A percentile compares a stretch with the other conserved stretches of the same genome.
Evolutionary conservation across 768 basidiomycete genomes (phyloP).

Genomic region (Rhodotorula paludigena): DNA sequence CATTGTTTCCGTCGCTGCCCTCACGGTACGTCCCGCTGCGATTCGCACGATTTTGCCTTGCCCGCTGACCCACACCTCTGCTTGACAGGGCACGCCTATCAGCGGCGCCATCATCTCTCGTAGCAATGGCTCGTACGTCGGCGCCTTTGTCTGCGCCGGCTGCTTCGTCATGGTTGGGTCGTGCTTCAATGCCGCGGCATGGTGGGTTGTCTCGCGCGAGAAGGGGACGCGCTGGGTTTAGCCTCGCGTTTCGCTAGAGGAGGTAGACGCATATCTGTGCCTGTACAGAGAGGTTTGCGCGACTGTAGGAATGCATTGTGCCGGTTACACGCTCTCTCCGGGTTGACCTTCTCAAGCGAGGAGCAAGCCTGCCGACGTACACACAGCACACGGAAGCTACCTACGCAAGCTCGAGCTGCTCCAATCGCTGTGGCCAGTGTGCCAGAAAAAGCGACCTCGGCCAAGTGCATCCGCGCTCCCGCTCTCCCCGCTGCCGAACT

Average conservation of each 20-base stretch:
- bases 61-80: neutral
- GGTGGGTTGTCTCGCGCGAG: slow-evolving; percentile 22
- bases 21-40: slow-evolving; percentile 25
- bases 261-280: neutral
- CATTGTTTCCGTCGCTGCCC: slow-evolving; percentile 39
- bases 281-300: neutral
- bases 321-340: no score
- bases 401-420: no score
- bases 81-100: slow-evolving; percentile 40
- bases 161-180: slow-evolving; percentile 23
- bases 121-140: slow-evolving; percentile 38
- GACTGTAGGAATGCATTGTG: no score
- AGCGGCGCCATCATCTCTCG: slow-evolving; percentile 44
- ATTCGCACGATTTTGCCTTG: neutral
- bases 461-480: no score
- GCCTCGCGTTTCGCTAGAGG: no score
- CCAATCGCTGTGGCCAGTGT: no score
- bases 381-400: no score
- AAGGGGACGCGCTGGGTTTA: slow-evolving; percentile 36
- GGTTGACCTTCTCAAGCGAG: no score
- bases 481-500: no score
- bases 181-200: neutral
- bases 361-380: no score
- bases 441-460: no score
- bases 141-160: slow-evolving; percentile 29